These are phyloP conservation scores for Coprinellus aureogranulatus DNA, from an alignment of 768 basidiomycete species.

Conservation along the genomic window DNA sequence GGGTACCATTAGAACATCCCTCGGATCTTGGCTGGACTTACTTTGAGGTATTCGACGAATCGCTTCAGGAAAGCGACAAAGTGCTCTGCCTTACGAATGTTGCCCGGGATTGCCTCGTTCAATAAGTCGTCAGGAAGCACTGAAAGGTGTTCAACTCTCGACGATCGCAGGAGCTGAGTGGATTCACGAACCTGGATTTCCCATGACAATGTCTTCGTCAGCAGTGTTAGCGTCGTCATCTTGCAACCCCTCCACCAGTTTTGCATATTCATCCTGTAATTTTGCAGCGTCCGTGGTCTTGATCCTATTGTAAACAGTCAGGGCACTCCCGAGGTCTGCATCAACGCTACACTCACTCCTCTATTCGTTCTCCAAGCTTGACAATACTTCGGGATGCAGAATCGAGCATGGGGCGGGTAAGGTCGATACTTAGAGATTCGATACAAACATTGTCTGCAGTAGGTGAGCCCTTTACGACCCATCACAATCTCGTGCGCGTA, in stretches of 20 bases:
- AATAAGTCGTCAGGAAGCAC: conserved; percentile 93
- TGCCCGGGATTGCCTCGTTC: conserved; percentile 94
- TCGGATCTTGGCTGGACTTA: conserved; percentile 25
- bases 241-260: conserved; percentile 89
- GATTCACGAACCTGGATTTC: conserved; percentile 72
- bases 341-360: conserved; percentile 66
- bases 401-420: conserved; percentile 97
- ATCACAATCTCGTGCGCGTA: no score
- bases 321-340: background rate
- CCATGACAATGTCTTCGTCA: conserved; percentile 81
- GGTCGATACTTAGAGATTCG: conserved; percentile 94
- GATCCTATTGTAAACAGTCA: conserved; percentile 55
- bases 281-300: conserved; percentile 92
- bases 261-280: conserved; percentile 94
- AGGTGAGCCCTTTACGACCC: no score
- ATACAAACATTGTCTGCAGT: conserved; percentile 98
- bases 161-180: background rate
- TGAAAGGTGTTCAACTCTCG: conserved; percentile 24
- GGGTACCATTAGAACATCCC: no score
- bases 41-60: conserved; percentile 98
- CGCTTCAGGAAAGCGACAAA: conserved; percentile 98
- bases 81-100: conserved; percentile 98
- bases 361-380: conserved; percentile 86
- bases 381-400: conserved; percentile 85
- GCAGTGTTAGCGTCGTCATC: conserved; percentile 52